Percentiles rank a stretch among this genome's conserved stretches.
Evolutionary conservation across 2,329 filamentous ascomycete genomes (phyloP).

Genomic region (Graphilbum fragrans): DNA sequence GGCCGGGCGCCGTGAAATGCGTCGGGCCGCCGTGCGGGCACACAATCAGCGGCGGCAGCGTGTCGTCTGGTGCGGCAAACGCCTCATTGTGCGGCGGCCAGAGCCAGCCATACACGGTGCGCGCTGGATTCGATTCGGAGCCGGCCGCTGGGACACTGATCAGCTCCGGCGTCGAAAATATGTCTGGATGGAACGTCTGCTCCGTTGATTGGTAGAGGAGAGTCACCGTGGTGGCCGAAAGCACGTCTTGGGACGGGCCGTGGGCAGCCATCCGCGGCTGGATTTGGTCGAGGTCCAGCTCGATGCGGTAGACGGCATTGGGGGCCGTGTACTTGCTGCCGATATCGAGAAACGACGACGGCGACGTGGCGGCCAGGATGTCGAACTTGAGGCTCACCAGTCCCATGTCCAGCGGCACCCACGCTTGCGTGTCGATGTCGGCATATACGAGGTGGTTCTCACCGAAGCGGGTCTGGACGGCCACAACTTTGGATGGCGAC

Average conservation of each 20-base stretch:
- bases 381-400: slow-evolving; percentile 22
- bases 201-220: slow-evolving; percentile 21
- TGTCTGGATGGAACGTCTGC: slow-evolving; percentile 14
- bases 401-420: slow-evolving; percentile 18
- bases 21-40: slow-evolving; percentile 41
- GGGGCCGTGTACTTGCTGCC: slow-evolving; percentile 20
- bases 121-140: slow-evolving; percentile 6
- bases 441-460: slow-evolving; percentile 22
- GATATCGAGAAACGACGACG: slow-evolving; percentile 23
- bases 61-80: slow-evolving; percentile 23
- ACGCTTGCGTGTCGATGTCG: slow-evolving; percentile 20
- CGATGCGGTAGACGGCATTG: slow-evolving; percentile 19
- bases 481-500: slow-evolving; percentile 20
- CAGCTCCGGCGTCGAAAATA: slow-evolving; percentile 25
- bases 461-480: slow-evolving; percentile 20
- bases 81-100: slow-evolving; percentile 34
- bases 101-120: slow-evolving; percentile 31
- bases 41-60: slow-evolving; percentile 35
- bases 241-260: too few species aligned
- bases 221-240: neutral
- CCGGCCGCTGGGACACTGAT: slow-evolving; percentile 9
- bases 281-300: slow-evolving; percentile 17
- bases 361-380: slow-evolving; percentile 21
- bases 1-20: slow-evolving; percentile 25
- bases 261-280: too few species aligned